Conservation (phyloP, 2,329 filamentous ascomycete genomes). For the Xylariales sp. region DNA sequence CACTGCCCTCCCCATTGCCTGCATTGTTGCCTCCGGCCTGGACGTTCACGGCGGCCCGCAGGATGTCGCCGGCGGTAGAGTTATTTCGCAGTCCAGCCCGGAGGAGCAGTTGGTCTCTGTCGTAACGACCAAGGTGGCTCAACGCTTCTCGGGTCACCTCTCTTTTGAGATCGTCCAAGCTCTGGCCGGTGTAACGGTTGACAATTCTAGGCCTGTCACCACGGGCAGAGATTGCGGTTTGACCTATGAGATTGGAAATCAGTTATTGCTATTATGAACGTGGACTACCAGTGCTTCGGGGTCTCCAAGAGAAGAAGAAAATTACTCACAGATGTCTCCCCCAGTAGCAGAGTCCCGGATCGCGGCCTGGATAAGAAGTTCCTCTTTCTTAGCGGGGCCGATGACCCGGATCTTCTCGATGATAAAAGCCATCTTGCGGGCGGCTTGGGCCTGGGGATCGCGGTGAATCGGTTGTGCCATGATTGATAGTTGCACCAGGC, state of each 20-base stretch:
- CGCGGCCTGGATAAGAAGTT: background rate
- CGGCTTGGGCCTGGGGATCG: background rate
- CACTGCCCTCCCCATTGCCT: background rate
- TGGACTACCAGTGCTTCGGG: background rate
- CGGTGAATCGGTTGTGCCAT: background rate
- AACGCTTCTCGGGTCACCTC: background rate
- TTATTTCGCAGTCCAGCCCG: background rate
- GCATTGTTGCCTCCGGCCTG: background rate
- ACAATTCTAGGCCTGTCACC: background rate
- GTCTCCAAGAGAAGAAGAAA: background rate
- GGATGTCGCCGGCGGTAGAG: background rate
- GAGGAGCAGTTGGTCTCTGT: conserved; percentile 1
- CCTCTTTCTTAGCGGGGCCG: background rate
- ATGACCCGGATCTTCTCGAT: background rate
- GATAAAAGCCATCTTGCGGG: background rate
- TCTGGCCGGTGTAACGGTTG: background rate
- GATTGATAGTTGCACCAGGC: background rate
- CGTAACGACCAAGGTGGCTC: background rate
- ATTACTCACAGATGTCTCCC: conserved; percentile 5
- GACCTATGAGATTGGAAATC: background rate
- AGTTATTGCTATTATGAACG: background rate
- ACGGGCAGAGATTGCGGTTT: background rate
- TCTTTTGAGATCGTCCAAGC: background rate
- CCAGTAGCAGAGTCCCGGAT: background rate
- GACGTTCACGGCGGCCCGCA: background rate